A percentile compares a stretch with the other conserved stretches of the same genome.
phyloP scores from a whole-genome alignment of 2,329 filamentous ascomycete species.

The Aspergillus proliferans region DNA sequence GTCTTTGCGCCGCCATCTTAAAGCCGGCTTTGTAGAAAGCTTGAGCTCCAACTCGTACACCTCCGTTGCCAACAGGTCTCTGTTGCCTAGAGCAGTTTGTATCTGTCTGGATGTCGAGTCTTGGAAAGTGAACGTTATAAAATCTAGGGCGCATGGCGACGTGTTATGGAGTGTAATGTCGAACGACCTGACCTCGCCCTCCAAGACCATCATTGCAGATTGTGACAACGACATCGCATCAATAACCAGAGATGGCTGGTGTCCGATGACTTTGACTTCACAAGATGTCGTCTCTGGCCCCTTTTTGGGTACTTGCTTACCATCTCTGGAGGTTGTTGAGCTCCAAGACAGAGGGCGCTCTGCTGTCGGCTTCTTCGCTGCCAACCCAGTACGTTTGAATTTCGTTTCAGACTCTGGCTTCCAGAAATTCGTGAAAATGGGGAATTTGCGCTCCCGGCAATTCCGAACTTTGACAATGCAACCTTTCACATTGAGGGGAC shows the following conservation, averaged over 20 bases:
- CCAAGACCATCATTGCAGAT: constrained; percentile 82
- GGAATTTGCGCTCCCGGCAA: constrained; percentile 76
- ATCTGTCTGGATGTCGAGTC: constrained; percentile 78
- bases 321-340: constrained; percentile 34
- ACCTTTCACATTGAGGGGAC: constrained; percentile 67
- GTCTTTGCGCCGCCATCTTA: constrained; percentile 48
- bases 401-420: constrained; percentile 63
- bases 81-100: constrained; percentile 66
- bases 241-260: constrained; percentile 71
- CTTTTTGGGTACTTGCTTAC: constrained; percentile 26
- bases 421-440: constrained; percentile 75
- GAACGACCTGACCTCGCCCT: constrained; percentile 76
- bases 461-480: constrained; percentile 73
- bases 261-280: constrained; percentile 66
- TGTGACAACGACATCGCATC: constrained; percentile 74
- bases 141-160: constrained; percentile 69
- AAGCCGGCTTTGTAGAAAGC: constrained; percentile 65
- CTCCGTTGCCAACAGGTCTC: constrained; percentile 71
- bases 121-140: constrained; percentile 81
- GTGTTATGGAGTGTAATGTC: constrained; percentile 74
- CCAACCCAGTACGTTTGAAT: constrained; percentile 67
- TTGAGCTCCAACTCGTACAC: constrained; percentile 81
- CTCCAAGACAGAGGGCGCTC: constrained; percentile 43
- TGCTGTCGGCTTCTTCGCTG: constrained; percentile 47
- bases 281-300: constrained; percentile 31